Evolutionary conservation across 108 stramenopile species (phyloP).

Genomic region (Pseudonitzschia multistriata): DNA sequence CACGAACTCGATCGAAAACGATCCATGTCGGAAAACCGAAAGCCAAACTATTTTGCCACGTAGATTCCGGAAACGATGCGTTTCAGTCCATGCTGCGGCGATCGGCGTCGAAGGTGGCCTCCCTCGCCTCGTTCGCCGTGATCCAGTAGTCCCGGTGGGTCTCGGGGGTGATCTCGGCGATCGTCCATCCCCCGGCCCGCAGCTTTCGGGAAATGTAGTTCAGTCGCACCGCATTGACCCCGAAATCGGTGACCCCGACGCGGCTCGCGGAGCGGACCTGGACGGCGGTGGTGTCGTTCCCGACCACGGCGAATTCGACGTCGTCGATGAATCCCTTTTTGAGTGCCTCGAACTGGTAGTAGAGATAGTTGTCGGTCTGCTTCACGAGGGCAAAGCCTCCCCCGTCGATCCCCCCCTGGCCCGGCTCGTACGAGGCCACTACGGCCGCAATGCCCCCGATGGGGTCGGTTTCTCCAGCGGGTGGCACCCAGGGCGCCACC

Average conservation of each 20-base stretch:
- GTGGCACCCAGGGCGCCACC: constrained; percentile 67
- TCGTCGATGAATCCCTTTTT: constrained; percentile 75
- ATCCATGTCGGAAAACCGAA: too few species aligned
- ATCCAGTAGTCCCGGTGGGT: constrained; percentile 64
- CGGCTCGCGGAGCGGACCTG: constrained; percentile 47
- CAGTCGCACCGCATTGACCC: constrained; percentile 52
- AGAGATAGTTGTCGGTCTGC: constrained; percentile 44
- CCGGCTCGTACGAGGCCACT: constrained; percentile 55
- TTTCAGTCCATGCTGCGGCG: constrained; percentile 4
- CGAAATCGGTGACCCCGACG: constrained; percentile 76
- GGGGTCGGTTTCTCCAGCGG: constrained; percentile 30
- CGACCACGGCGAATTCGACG: constrained; percentile 42
- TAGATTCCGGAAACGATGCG: too few species aligned
- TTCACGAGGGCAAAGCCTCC: constrained; percentile 66
- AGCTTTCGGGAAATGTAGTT: constrained; percentile 4
- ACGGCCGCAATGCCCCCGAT: constrained; percentile 22
- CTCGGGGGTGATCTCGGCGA: constrained; percentile 53
- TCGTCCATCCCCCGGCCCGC: constrained; percentile 58
- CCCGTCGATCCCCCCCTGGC: constrained; percentile 69
- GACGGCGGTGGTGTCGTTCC: background rate
- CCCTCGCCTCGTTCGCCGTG: constrained; percentile 9
- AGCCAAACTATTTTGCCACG: too few species aligned
- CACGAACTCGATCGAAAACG: too few species aligned
- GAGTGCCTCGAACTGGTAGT: constrained; percentile 64
- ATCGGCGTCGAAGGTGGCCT: constrained; percentile 4